Conservation (phyloP, 495 filamentous ascomycete genomes). For the Bathelium albidoporum region DNA sequence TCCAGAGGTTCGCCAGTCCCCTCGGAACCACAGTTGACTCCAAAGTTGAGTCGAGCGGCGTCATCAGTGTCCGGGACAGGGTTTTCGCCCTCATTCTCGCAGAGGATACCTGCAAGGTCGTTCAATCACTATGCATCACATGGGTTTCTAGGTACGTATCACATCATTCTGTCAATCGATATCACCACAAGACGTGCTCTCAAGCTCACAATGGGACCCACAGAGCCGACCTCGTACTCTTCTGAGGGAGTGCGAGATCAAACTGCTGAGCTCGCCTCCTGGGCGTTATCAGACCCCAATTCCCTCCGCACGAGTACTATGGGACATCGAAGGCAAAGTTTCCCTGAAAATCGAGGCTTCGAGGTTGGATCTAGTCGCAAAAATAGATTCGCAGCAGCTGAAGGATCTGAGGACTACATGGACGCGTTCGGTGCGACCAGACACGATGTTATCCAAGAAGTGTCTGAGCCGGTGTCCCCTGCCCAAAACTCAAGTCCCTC, state of each 20-base stretch:
- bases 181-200: neutral
- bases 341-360: slow-evolving; percentile 8
- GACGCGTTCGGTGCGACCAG: slow-evolving; percentile 22
- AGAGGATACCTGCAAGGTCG: slow-evolving; percentile 63
- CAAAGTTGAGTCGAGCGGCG: slow-evolving; percentile 7
- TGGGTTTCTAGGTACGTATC: slow-evolving; percentile 48
- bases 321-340: slow-evolving; percentile 21
- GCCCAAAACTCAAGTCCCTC: slow-evolving; percentile 29
- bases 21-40: neutral
- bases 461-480: slow-evolving; percentile 50
- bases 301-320: slow-evolving; percentile 22
- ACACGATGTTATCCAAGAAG: slow-evolving; percentile 43
- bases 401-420: slow-evolving; percentile 13
- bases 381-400: slow-evolving; percentile 1
- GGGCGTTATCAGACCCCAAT: slow-evolving; percentile 60
- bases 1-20: neutral
- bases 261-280: slow-evolving; percentile 80
- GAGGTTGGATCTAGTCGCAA: slow-evolving; percentile 6
- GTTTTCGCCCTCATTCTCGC: slow-evolving; percentile 36
- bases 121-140: slow-evolving; percentile 68
- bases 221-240: slow-evolving; percentile 62
- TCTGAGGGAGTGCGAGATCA: slow-evolving; percentile 73
- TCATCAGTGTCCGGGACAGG: slow-evolving; percentile 16
- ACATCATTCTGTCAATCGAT: slow-evolving; percentile 6
- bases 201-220: slow-evolving; percentile 27